These are phyloP conservation scores for Myriosclerotinia duriaeana DNA, from an alignment of 2,329 filamentous ascomycete species.

Conservation along the genomic window DNA sequence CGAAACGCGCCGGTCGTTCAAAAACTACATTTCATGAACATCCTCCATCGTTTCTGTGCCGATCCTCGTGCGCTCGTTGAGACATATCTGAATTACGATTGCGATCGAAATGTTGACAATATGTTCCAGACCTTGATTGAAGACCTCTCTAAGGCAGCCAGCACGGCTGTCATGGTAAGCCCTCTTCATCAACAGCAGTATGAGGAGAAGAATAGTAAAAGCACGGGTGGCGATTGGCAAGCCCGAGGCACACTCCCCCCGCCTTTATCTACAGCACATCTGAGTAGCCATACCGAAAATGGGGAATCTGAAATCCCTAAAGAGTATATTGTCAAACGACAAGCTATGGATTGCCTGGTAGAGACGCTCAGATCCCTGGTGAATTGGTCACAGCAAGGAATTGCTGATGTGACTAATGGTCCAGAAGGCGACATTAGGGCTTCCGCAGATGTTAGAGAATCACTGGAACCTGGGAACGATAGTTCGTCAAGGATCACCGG, in stretches of 20 bases:
- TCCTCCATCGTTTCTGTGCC: conserved; percentile 78
- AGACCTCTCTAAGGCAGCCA: conserved; percentile 85
- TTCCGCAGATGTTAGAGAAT: conserved; percentile 64
- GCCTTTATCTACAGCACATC: conserved; percentile 61
- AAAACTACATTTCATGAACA: conserved; percentile 85
- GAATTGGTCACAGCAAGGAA: conserved; percentile 75
- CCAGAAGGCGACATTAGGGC: conserved; percentile 53
- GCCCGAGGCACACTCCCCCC: conserved; percentile 82
- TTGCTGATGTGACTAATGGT: conserved; percentile 59
- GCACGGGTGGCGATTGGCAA: conserved; percentile 75
- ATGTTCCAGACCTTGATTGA: conserved; percentile 96
- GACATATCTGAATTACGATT: conserved; percentile 97
- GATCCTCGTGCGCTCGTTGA: conserved; percentile 90
- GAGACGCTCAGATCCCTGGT: conserved; percentile 87
- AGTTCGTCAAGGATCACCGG: conserved; percentile 60
- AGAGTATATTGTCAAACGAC: conserved; percentile 88
- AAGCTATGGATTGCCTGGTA: conserved; percentile 83
- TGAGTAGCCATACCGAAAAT: conserved; percentile 51
- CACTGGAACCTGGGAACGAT: conserved; percentile 70
- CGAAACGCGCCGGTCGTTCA: conserved; percentile 83
- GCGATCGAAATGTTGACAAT: conserved; percentile 92
- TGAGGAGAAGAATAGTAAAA: conserved; percentile 67
- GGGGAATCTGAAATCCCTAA: conserved; percentile 72
- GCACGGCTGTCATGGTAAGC: conserved; percentile 72
- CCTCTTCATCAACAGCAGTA: conserved; percentile 80